Evolutionary conservation across 495 filamentous ascomycete species (phyloP), one percentile per base, ranked within the genome.

Genomic region (Tuber umbilicatum): DNA sequence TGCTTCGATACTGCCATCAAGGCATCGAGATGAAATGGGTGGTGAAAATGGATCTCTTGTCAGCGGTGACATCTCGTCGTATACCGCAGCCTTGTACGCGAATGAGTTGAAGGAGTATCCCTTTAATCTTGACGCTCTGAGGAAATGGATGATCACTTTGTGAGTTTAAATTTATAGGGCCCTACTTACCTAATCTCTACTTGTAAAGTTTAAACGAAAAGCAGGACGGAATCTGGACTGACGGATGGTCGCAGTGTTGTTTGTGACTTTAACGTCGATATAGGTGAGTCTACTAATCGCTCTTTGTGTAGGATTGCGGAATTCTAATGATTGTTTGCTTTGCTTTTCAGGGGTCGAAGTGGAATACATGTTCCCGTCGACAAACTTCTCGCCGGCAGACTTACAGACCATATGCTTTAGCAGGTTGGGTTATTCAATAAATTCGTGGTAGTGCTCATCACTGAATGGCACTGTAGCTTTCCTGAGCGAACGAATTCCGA

Each of bases 101-200:
- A 78, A 81, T 50, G 75, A 80, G 50, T 73, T 80, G 72, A 81
- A 78, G 75, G 77, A 79, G 41, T 82, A 81, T 67, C 74, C 76
- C 38, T 82, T 82, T 42, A 76, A 79, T 35, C 72, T 82, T n/a
- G 73, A 78, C 41, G 78, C 80, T 69, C 69, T 82, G 68, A 73
- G 81, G 68, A 81, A 82, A 76, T 82, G 81, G 81, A 80, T 82
- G 75, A 78, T 82, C 70, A 75, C 81, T 70, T 82, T 82, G 81
- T 82, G 68, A 79, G 79, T 81, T 43, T 37, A 64, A 42, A 45
- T 31, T 76, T 17, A 72, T 70, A 21, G 43, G 23, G 27, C 68
- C 55, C 35, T 69, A 19, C 38, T 27, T 70, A 70, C 73, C 70
- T 78, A 78, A 79, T 73, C n/a, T 70, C 69, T 70, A n/a, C 27